Percentiles rank a stretch among this genome's conserved stretches.
Evolutionary conservation across 805 yeast species (phyloP).

Genomic region (Lipomyces japonicus): DNA sequence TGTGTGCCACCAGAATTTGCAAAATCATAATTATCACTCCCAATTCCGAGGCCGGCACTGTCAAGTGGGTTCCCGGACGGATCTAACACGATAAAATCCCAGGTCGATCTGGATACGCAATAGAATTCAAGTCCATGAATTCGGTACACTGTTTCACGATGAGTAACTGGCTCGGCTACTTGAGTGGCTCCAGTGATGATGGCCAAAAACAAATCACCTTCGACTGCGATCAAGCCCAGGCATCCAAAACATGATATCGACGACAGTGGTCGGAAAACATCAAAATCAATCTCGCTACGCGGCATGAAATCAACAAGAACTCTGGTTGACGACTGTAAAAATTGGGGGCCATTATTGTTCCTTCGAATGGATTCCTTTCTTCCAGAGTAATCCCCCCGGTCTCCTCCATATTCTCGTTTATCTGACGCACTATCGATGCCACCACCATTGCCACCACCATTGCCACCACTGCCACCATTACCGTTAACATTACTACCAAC

Average conservation of each 20-base stretch:
- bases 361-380: background rate
- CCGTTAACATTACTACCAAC: background rate
- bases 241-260: slow-evolving; percentile 48
- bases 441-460: background rate
- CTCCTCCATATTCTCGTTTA: background rate
- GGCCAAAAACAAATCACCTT: slow-evolving; percentile 65
- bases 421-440: background rate
- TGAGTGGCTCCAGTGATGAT: slow-evolving; percentile 70
- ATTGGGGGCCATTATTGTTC: slow-evolving; percentile 3
- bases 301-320: slow-evolving; percentile 48
- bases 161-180: slow-evolving; percentile 76
- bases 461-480: background rate
- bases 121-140: slow-evolving; percentile 85
- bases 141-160: slow-evolving; percentile 69
- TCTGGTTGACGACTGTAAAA: slow-evolving; percentile 14
- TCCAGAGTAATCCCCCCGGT: background rate
- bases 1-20: slow-evolving; percentile 27
- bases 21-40: slow-evolving; percentile 24
- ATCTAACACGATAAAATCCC: slow-evolving; percentile 78
- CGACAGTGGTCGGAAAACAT: slow-evolving; percentile 40
- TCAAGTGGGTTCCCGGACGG: slow-evolving; percentile 60
- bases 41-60: slow-evolving; percentile 39
- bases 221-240: slow-evolving; percentile 73
- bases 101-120: slow-evolving; percentile 62
- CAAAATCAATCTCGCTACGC: slow-evolving; percentile 40